A percentile compares a stretch with the other conserved stretches of the same genome.
Evolutionary conservation across 2,329 filamentous ascomycete genomes (phyloP).

Genomic region (Fusarium drepaniforme): DNA sequence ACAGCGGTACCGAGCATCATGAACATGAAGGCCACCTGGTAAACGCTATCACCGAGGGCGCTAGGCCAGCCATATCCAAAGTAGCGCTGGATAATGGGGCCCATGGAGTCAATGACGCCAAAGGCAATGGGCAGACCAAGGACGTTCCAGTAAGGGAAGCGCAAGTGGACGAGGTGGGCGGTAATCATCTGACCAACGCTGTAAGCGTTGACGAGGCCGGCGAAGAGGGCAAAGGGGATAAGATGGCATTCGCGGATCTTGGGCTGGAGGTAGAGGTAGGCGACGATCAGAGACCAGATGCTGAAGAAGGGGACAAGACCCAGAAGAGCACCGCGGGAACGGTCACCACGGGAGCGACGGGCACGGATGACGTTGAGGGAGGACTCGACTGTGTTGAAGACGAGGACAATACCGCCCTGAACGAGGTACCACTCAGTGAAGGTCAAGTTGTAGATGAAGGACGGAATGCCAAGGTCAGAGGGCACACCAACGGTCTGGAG

Average conservation of each 20-base stretch:
- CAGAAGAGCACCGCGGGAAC: slow-evolving; percentile 79
- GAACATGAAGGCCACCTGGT: slow-evolving; percentile 93
- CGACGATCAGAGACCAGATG: slow-evolving; percentile 81
- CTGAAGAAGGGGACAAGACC: slow-evolving; percentile 86
- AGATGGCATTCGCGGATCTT: slow-evolving; percentile 85
- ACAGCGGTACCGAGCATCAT: slow-evolving; percentile 85
- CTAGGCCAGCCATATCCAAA: slow-evolving; percentile 81
- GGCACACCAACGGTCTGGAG: slow-evolving; percentile 78
- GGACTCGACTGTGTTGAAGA: slow-evolving; percentile 86
- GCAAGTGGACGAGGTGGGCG: slow-evolving; percentile 87
- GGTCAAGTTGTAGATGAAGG: slow-evolving; percentile 79
- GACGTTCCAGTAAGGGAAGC: slow-evolving; percentile 93
- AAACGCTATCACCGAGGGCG: slow-evolving; percentile 79
- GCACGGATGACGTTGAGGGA: slow-evolving; percentile 87
- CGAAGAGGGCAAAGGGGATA: slow-evolving; percentile 90
- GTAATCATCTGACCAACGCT: slow-evolving; percentile 96
- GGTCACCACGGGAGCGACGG: slow-evolving; percentile 79
- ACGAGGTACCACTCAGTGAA: slow-evolving; percentile 96
- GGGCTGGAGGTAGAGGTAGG: slow-evolving; percentile 88
- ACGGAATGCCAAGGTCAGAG: slow-evolving; percentile 72
- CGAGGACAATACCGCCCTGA: slow-evolving; percentile 84
- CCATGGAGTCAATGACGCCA: slow-evolving; percentile 84
- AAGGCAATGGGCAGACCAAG: slow-evolving; percentile 81
- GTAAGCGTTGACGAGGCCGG: slow-evolving; percentile 92
- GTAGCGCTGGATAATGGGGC: slow-evolving; percentile 72